phyloP scores from a whole-genome alignment of 352 stramenopile genomes.

The Blastocystis sp. region DNA sequence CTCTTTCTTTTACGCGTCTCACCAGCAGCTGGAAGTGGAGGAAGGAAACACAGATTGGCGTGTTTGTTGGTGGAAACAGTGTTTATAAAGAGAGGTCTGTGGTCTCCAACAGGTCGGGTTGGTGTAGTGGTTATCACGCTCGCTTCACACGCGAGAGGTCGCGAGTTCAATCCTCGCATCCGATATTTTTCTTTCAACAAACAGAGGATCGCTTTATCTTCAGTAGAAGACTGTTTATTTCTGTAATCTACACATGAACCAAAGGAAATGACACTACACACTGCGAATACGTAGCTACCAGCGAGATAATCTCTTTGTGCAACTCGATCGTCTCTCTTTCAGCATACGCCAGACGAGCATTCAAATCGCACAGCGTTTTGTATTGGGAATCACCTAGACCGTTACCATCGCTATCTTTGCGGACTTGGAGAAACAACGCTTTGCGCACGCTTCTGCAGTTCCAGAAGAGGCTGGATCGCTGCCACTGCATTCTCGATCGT shows the following conservation, averaged over 20 bases:
- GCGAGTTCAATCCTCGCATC: conserved; percentile 54
- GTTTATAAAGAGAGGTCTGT: background rate
- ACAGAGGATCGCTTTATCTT: background rate
- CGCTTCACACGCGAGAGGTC: conserved; percentile 56
- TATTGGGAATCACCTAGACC: background rate
- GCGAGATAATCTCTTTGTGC: background rate
- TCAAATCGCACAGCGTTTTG: background rate
- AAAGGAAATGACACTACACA: background rate
- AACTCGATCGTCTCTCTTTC: background rate
- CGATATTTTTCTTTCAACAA: conserved; percentile 52
- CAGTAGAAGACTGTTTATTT: background rate
- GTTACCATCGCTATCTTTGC: background rate
- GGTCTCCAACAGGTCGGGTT: conserved; percentile 11
- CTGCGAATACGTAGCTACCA: background rate
- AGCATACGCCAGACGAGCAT: background rate
- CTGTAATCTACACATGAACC: background rate
- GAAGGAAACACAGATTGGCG: background rate
- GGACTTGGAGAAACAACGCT: background rate
- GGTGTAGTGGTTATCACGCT: conserved; percentile 57
- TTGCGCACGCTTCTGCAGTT: background rate
- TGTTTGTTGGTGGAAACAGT: conserved; percentile 13
- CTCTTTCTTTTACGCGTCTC: conserved; percentile 12
- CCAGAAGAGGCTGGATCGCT: background rate
- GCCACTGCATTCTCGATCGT: background rate
- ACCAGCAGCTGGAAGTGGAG: conserved; percentile 24